phyloP scores from a whole-genome alignment of 345 rosid genomes.

The Tarenaya hassleriana region DNA sequence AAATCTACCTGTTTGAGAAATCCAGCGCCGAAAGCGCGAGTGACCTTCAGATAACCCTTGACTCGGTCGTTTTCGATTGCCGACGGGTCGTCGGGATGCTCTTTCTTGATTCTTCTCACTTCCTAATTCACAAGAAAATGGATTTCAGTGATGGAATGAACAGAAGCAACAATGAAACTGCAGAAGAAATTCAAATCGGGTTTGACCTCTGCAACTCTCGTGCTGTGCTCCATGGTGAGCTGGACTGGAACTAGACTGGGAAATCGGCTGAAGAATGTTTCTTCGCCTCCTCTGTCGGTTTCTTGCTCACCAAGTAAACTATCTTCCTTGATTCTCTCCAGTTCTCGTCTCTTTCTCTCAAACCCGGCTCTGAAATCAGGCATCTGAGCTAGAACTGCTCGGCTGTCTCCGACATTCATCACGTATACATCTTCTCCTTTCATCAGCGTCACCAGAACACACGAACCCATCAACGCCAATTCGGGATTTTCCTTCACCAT shows the following conservation, averaged over 20 bases:
- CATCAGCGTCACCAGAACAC: constrained; percentile 86
- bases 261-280: no score
- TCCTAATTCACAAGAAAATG: constrained; percentile 48
- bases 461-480: constrained; percentile 90
- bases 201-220: constrained; percentile 59
- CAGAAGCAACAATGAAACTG: neutral
- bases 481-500: constrained; percentile 65
- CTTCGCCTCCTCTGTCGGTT: no score
- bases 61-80: constrained; percentile 69
- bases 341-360: constrained; percentile 36
- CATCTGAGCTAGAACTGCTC: constrained; percentile 69
- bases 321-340: constrained; percentile 36
- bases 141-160: neutral
- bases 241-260: constrained; percentile 44
- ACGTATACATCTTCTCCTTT: constrained; percentile 87
- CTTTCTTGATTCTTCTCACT: constrained; percentile 64
- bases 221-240: constrained; percentile 84
- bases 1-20: constrained; percentile 96
- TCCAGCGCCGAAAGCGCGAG: constrained; percentile 93
- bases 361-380: constrained; percentile 31
- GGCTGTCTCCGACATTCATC: constrained; percentile 95
- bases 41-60: constrained; percentile 86
- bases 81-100: constrained; percentile 65
- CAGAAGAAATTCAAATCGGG: neutral
- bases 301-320: constrained; percentile 1